Evolutionary conservation across 148 eudicot genomes (phyloP).

Genomic region (Euryodendron excelsum): DNA sequence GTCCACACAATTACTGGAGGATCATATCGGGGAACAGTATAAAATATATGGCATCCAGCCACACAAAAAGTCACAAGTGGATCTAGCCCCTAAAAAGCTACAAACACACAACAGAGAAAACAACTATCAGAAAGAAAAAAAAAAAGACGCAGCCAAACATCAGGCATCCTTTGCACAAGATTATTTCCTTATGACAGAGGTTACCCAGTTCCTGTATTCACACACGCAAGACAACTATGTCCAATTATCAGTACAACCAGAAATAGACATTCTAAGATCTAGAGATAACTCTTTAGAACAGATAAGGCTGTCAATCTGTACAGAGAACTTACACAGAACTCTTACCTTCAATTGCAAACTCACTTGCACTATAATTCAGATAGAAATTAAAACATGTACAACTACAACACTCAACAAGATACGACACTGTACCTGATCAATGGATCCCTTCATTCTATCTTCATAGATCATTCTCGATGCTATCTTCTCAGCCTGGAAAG

Average conservation of each 20-base stretch:
- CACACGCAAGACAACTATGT: neutral
- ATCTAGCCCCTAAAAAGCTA: neutral
- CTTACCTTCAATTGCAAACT: neutral
- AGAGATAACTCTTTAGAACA: neutral
- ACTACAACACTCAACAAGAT: neutral
- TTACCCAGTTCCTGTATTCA: neutral
- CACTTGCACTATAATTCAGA: neutral
- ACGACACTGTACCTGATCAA: constrained; percentile 73
- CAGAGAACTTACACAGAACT: neutral
- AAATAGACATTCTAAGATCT: constrained; percentile 4
- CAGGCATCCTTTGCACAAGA: neutral
- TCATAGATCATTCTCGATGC: constrained; percentile 96
- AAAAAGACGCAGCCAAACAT: neutral
- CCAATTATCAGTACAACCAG: neutral
- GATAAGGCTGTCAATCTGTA: neutral
- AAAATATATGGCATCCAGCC: neutral
- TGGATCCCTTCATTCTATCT: constrained; percentile 98
- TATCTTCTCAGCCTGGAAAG: constrained; percentile 93
- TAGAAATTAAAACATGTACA: neutral
- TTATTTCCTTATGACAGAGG: neutral
- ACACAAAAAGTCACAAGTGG: neutral
- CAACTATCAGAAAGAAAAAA: neutral
- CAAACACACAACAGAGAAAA: neutral
- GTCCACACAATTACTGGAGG: neutral
- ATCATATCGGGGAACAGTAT: neutral